Evolutionary conservation across 805 yeast genomes (phyloP), one percentile per base, ranked within the genome.

Genomic region (Metschnikowia gelsemii): DNA sequence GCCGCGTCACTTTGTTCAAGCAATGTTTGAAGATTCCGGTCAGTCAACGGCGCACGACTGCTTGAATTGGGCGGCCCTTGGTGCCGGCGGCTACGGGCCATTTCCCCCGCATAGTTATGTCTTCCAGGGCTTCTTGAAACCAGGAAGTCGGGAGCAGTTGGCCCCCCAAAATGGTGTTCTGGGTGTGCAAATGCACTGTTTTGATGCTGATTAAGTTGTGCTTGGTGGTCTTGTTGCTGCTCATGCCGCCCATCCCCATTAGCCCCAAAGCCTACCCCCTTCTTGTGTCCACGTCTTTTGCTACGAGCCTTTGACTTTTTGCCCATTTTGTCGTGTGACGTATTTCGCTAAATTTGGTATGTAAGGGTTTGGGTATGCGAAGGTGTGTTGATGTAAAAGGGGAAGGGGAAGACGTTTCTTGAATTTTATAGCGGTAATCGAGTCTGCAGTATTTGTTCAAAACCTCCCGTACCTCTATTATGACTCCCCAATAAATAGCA

Each of bases 11-110:
- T 42, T 24, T 50, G 56, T 32, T 45, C 51, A 9, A 58, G 46
- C 40, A 67, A 56, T 14, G 51, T 55, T 45, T 61, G 64, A 17
- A 70, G 54, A 43, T 70, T 70, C 24, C 58, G 57, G 48, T 67
- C 64, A 6, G 75, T 70, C 20, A 70, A 54, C 8, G 74, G 74
- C 35, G 48, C 52, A 28, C 30, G 40, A 13, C 4, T 13, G 18
- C 4, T 27, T n/a, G n/a, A n/a, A n/a, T n/a, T n/a, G n/a, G n/a
- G n/a, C n/a, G n/a, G n/a, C n/a, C n/a, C n/a, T n/a, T n/a, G n/a
- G n/a, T n/a, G n/a, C n/a, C n/a, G n/a, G 9, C 28, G 37, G 14
- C 39, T 30, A 4, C 26, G 24, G 5, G 35, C 25, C 13, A 38
- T 26, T 12, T 42, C 35, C 19, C 33, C 35, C 21, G 32, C 4